Conservation (phyloP, 805 yeast species). For the Monosporozyma siamensis region DNA sequence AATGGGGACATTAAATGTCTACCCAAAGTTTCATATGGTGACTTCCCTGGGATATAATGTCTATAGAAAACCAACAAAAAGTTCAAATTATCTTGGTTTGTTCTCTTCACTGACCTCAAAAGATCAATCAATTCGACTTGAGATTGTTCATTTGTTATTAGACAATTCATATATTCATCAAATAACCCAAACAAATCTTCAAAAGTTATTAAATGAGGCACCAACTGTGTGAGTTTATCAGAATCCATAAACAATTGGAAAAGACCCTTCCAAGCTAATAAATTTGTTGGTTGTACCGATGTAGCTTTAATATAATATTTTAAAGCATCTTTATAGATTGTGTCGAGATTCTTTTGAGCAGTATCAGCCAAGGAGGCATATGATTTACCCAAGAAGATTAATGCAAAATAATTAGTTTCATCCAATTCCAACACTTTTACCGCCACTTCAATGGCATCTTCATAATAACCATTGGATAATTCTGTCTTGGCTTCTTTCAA, state of each 20-base stretch:
- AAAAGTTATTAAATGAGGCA: constrained; percentile 35
- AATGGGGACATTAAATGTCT: constrained; percentile 38
- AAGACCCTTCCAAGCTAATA: constrained; percentile 78
- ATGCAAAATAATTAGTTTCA: constrained; percentile 51
- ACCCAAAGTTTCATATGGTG: constrained; percentile 45
- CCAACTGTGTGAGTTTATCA: constrained; percentile 14
- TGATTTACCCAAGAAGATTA: constrained; percentile 64
- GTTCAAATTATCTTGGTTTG: constrained; percentile 26
- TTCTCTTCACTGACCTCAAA: constrained; percentile 37
- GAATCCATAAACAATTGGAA: constrained; percentile 34
- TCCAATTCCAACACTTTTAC: constrained; percentile 50
- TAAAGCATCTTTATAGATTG: constrained; percentile 11
- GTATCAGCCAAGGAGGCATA: constrained; percentile 37
- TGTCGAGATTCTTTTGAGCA: constrained; percentile 3
- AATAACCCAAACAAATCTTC: constrained; percentile 35
- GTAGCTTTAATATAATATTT: constrained; percentile 42
- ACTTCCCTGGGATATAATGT: constrained; percentile 46
- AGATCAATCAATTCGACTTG: constrained; percentile 42
- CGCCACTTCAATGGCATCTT: constrained; percentile 48
- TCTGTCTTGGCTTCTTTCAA: constrained; percentile 45
- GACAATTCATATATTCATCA: constrained; percentile 36
- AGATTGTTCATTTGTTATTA: constrained; percentile 36
- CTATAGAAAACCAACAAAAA: constrained; percentile 39
- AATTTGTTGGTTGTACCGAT: constrained; percentile 38
- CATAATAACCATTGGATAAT: constrained; percentile 48